Evolutionary conservation across 176 grass and related monocot species (phyloP), one percentile per base, ranked within the genome.

Genomic region (Avena insularis): DNA sequence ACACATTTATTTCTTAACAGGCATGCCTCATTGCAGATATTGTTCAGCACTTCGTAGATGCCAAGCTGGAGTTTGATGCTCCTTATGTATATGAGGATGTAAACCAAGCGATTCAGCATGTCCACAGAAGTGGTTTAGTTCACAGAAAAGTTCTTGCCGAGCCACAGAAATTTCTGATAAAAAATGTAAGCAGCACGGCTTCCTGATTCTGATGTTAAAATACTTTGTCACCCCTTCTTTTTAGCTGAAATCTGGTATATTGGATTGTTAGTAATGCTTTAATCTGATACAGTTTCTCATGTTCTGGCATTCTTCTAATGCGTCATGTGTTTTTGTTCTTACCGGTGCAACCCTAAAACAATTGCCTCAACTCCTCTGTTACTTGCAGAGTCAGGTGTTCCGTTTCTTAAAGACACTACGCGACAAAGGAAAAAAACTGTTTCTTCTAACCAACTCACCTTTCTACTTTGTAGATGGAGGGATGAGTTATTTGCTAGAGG

Each of bases 391-490:
- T 31, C 85, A 95, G 64, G 86, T 96, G 65, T 90, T 91, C 23
- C 69, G 72, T 64, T 94, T 96, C 83, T 89, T 99, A 82, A 88
- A 90, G 88, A 91, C 77, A 82, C 75, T 99, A 83, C 96, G 88
- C 62, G 92, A 94, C 79, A 99, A 94, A 43, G 97, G 93, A 8
- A 99, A 99, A 80, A 99, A 90, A 35, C 92, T 99, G 64, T 99
- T 99, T 85, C 91, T 99, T 84, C 85, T 99, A 27, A 99, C 97
- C 14, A 99, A 99, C 86, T 99, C 97, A 78, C 97, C 97, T 61
- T 99, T 94, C 83, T 96, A 90, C 84, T 99, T 99, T 78, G 97
- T 99, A 33, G 94, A 99, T 91, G 97, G 94, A 56, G 97, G 97
- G 71, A 99, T 99, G 97, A 83, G 79, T 71, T 99, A 89, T 78